Evolutionary conservation across 1,139 yeast genomes (phyloP).

Genomic region (Saccharomyces uvarum): DNA sequence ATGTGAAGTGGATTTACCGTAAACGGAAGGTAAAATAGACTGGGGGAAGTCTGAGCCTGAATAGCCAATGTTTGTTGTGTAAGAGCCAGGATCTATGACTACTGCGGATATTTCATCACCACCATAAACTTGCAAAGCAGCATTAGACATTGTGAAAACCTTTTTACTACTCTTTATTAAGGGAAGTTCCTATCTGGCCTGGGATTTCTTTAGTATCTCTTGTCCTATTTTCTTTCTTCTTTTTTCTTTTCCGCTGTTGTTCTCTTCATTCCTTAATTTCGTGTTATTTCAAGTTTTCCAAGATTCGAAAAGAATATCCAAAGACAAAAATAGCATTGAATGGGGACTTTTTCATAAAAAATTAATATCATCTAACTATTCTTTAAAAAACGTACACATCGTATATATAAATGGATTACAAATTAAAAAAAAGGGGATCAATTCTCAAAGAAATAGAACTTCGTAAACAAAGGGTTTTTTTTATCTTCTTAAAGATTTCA

Average conservation of each 20-base stretch:
- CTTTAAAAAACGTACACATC: background rate
- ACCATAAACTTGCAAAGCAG: constrained; percentile 44
- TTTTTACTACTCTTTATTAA: background rate
- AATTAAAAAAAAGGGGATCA: background rate
- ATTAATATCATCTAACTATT: background rate
- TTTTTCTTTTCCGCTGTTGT: background rate
- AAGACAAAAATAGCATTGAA: background rate
- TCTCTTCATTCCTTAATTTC: background rate
- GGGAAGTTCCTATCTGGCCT: background rate
- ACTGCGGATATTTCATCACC: constrained; percentile 84
- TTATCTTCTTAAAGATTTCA: constrained; percentile 21
- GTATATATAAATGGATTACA: background rate
- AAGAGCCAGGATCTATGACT: constrained; percentile 87
- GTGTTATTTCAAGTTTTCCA: background rate
- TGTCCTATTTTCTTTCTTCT: background rate
- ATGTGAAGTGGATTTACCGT: constrained; percentile 29
- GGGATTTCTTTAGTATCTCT: background rate
- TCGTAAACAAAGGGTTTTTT: background rate
- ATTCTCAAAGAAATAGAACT: background rate
- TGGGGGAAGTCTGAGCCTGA: constrained; percentile 94
- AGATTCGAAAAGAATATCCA: too few species aligned
- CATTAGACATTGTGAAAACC: constrained; percentile 21
- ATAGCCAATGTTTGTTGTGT: constrained; percentile 74
- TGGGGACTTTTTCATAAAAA: background rate
- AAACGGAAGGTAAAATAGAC: constrained; percentile 61